Conservation (phyloP, 2,329 filamentous ascomycete species). For the Huntiella omanensis region DNA sequence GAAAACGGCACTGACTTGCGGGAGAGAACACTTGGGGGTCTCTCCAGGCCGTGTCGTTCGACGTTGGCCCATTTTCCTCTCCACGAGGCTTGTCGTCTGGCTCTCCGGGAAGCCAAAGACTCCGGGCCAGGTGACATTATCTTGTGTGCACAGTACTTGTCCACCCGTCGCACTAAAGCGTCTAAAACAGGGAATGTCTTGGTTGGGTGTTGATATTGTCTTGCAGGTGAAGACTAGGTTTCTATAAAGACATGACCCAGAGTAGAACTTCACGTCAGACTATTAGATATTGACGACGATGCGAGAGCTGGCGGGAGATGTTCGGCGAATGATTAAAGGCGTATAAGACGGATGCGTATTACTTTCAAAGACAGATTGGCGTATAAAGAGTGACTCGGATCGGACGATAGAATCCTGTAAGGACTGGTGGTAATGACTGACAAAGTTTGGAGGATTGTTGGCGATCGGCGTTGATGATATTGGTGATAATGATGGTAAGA, state of each 20-base stretch:
- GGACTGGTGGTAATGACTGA: too few relatives aligned
- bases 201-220: not conserved
- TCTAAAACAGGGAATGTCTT: too few relatives aligned
- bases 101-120: slow-evolving; percentile 4
- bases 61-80: slow-evolving; percentile 6
- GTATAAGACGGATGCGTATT: not conserved
- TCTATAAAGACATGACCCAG: slow-evolving; percentile 8
- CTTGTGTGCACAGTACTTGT: not conserved
- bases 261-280: not conserved
- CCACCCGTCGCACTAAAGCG: too few relatives aligned
- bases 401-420: not conserved
- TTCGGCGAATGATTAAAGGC: not conserved
- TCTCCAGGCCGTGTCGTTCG: slow-evolving; percentile 4
- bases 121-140: slow-evolving; percentile 5
- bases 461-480: not conserved
- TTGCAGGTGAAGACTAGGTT: not conserved
- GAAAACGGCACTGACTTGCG: not conserved
- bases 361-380: not conserved
- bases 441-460: too few relatives aligned
- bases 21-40: slow-evolving; percentile 3
- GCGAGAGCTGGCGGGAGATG: too few relatives aligned
- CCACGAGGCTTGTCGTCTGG: slow-evolving; percentile 7
- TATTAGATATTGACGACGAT: not conserved
- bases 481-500: not conserved
- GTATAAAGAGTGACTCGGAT: not conserved